Percentiles rank a stretch among this genome's conserved stretches.
Evolutionary conservation across 768 basidiomycete genomes (phyloP).

Genomic region (Mycena latifolia): DNA sequence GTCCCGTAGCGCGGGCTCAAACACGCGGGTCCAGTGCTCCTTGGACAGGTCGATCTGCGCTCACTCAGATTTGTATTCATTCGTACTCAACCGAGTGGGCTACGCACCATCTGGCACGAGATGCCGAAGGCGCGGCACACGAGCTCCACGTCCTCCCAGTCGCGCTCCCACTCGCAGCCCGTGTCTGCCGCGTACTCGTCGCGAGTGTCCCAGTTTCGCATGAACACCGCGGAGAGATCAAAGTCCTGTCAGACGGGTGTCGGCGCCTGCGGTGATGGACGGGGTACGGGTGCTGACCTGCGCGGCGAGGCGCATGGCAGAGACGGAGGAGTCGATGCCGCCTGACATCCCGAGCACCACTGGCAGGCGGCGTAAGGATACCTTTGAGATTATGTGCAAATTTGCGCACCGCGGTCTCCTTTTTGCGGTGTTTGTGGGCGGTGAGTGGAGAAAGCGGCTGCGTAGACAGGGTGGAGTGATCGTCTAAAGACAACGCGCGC

Average conservation of each 20-base stretch:
- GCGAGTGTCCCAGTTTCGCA: constrained; percentile 96
- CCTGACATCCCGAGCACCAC: constrained; percentile 96
- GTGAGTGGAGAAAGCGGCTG: neutral
- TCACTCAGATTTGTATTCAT: constrained; percentile 9
- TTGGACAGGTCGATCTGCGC: constrained; percentile 85
- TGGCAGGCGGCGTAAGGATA: constrained; percentile 43
- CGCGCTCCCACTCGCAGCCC: constrained; percentile 97
- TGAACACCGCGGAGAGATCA: constrained; percentile 90
- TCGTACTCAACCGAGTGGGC: too few species aligned
- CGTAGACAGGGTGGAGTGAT: constrained; percentile 10
- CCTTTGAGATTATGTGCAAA: too few species aligned
- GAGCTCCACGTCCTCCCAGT: constrained; percentile 90
- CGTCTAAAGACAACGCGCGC: constrained; percentile 22
- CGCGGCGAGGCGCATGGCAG: constrained; percentile 80
- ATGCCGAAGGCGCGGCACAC: constrained; percentile 83
- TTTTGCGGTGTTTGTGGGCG: constrained; percentile 23
- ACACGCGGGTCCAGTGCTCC: constrained; percentile 93
- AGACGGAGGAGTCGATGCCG: constrained; percentile 94
- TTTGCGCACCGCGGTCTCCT: constrained; percentile 38
- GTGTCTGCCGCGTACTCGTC: constrained; percentile 81
- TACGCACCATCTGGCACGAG: constrained; percentile 77
- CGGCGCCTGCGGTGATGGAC: too few species aligned
- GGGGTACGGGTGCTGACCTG: constrained; percentile 55
- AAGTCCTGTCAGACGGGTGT: constrained; percentile 64
- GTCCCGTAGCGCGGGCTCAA: constrained; percentile 82